Base-by-base conservation (phyloP, 371 early-diverging fungal species). In the Rhizomucor pusillus region DNA sequence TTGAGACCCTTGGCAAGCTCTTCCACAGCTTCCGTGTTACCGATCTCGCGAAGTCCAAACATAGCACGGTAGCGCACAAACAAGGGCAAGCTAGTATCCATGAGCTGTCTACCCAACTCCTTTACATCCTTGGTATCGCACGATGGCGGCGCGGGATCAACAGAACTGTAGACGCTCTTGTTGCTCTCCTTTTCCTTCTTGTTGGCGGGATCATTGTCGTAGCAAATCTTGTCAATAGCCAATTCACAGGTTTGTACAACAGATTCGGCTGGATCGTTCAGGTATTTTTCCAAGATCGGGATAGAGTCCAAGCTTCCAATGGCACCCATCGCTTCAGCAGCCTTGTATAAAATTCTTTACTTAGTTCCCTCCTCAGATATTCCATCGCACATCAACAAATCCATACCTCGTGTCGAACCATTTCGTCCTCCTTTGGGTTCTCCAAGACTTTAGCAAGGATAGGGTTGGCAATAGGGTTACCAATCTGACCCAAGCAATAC, bases 401-500 rank as follows among this genome's bases (percentile, higher is more conserved):
- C 29, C 55, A 39, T 59, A 87, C 90, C 77, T 98, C 99, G 67
- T 99, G 99, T 16, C 99, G 86, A 33, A 99, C 99, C 93, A 99
- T 99, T 43, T 91, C 91, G 66, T 95, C 91, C 69, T 97, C 90
- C 0, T 71, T 56, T 41, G 65, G 59, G 57, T 92, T 71, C 29
- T 71, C 73, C n/a, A 97, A 71, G 9, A 97, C 89, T 10, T 56
- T 41, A 50, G 63, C 62, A 16, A 99, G 82, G 16, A 84, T 71
- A 0, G 83, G 78, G 43, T 95, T 87, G 18, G 98, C 94, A n/a
- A 72, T 63, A 33, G 80, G 77, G 64, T 92, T 90, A 65, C 89
- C 85, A 89, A 98, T 99, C 77, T 99, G 99, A 50, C 99, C 99
- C 54, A 99, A 81, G 50, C 95, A 94, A 73, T 99, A 99, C 51